Evolutionary conservation across 1,139 yeast species (phyloP).

Genomic region (Suhomyces bolitotheri): DNA sequence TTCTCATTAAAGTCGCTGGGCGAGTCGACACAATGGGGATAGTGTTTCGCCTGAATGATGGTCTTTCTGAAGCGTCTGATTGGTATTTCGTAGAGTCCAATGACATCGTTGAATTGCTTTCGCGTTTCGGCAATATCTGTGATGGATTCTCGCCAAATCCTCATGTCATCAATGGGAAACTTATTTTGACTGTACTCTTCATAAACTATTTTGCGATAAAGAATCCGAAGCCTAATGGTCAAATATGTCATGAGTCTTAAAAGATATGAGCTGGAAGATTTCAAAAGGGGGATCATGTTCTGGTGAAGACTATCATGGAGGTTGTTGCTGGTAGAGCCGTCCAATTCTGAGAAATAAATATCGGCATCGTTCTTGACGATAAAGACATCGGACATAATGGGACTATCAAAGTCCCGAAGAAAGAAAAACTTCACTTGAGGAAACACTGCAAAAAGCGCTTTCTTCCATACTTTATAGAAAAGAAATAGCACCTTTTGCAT

Average conservation of each 20-base stretch:
- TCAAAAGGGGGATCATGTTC: slow-evolving; percentile 23
- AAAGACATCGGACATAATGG: slow-evolving; percentile 43
- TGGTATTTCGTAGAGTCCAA: slow-evolving; percentile 30
- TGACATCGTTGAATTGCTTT: slow-evolving; percentile 25
- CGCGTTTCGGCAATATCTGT: slow-evolving; percentile 29
- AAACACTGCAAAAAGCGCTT: slow-evolving; percentile 36
- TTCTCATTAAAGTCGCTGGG: background rate
- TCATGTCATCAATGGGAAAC: slow-evolving; percentile 35
- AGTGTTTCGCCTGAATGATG: slow-evolving; percentile 28
- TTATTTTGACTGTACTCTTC: slow-evolving; percentile 24
- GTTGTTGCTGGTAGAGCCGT: slow-evolving; percentile 17
- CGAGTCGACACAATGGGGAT: slow-evolving; percentile 20
- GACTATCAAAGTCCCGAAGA: slow-evolving; percentile 45
- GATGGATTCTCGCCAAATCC: slow-evolving; percentile 31
- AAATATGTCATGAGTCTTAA: slow-evolving; percentile 37
- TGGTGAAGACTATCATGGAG: slow-evolving; percentile 21
- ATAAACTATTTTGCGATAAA: slow-evolving; percentile 33
- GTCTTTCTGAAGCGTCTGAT: slow-evolving; percentile 31
- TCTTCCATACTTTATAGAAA: slow-evolving; percentile 38
- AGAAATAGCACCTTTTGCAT: slow-evolving; percentile 36
- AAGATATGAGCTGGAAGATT: slow-evolving; percentile 32
- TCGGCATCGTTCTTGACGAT: slow-evolving; percentile 28
- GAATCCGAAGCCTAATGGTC: slow-evolving; percentile 23
- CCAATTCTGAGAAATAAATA: slow-evolving; percentile 25
- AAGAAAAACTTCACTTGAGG: slow-evolving; percentile 47